Evolutionary conservation across 2,329 filamentous ascomycete genomes (phyloP).

Genomic region (Thielaviopsis ethacetica): DNA sequence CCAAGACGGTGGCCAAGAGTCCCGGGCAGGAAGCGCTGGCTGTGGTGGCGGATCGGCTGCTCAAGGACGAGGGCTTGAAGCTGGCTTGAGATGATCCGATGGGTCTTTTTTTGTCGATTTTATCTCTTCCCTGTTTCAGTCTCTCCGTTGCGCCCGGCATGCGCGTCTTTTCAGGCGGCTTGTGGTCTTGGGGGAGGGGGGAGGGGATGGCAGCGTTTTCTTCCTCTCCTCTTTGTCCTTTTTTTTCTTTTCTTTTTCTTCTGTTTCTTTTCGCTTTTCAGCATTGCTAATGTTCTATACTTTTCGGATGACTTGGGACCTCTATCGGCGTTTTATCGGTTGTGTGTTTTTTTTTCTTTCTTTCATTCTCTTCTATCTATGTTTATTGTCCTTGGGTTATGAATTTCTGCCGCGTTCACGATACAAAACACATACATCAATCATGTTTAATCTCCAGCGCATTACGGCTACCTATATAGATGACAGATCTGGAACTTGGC

Average conservation of each 20-base stretch:
- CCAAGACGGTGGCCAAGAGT: slow-evolving; percentile 32
- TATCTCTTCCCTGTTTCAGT: background rate
- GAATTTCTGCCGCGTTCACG: background rate
- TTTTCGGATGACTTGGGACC: slow-evolving; percentile 2
- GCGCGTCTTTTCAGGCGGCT: background rate
- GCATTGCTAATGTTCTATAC: background rate
- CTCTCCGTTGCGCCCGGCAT: background rate
- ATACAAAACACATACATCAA: background rate
- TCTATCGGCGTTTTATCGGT: background rate
- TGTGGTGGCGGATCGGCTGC: slow-evolving; percentile 37
- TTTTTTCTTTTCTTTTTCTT: slow-evolving; percentile 2
- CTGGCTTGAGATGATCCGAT: slow-evolving; percentile 19
- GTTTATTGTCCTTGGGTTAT: background rate
- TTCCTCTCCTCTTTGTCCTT: background rate
- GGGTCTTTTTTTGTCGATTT: background rate
- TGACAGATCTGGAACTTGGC: background rate
- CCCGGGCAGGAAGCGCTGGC: slow-evolving; percentile 35
- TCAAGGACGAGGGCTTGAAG: slow-evolving; percentile 31
- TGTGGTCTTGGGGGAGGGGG: no score
- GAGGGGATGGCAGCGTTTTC: background rate
- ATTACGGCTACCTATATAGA: background rate
- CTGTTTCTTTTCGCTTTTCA: background rate
- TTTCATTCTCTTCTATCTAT: background rate
- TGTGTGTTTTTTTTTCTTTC: background rate
- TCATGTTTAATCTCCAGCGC: background rate